A percentile compares a stretch with the other conserved stretches of the same genome.
Conservation (phyloP, 2,329 filamentous ascomycete species). For the Stagonosporopsis cucurbitacearum region DNA sequence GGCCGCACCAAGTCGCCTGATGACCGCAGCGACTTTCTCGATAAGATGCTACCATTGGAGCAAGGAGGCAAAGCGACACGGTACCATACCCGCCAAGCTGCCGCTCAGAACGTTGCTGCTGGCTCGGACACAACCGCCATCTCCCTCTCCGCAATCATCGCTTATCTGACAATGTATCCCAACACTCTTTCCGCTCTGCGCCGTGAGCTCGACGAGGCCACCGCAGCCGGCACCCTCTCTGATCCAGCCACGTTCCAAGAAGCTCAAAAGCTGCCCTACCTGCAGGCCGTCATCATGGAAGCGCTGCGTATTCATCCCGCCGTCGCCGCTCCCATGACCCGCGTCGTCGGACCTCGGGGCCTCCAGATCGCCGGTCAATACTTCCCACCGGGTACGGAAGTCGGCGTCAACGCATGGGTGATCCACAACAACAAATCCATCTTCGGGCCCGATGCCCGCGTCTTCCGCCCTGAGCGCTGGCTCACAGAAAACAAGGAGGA, state of each 20-base stretch:
- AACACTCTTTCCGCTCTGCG: constrained; percentile 24
- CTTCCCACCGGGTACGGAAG: constrained; percentile 52
- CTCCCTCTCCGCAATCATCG: constrained; percentile 55
- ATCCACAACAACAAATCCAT: constrained; percentile 50
- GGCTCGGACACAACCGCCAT: constrained; percentile 58
- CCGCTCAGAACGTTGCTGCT: constrained; percentile 45
- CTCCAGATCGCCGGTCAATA: constrained; percentile 42
- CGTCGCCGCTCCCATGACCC: constrained; percentile 49
- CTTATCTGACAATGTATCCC: constrained; percentile 52
- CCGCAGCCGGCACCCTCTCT: constrained; percentile 14
- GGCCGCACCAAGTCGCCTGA: constrained; percentile 12
- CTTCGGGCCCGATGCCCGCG: constrained; percentile 49
- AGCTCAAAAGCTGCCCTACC: constrained; percentile 53
- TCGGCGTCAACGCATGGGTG: constrained; percentile 56
- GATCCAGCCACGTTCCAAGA: constrained; percentile 27
- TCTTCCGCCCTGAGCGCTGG: constrained; percentile 56
- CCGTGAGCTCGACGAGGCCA: constrained; percentile 27
- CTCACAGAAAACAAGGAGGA: constrained; percentile 12
- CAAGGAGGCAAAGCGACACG: constrained; percentile 17
- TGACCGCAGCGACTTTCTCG: constrained; percentile 21
- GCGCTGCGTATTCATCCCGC: constrained; percentile 53
- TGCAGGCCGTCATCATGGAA: constrained; percentile 53
- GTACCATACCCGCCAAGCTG: constrained; percentile 1
- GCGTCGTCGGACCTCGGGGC: constrained; percentile 45
- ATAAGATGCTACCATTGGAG: constrained; percentile 21